Conservation (phyloP, 805 yeast species). For the Candida vaughaniae region DNA sequence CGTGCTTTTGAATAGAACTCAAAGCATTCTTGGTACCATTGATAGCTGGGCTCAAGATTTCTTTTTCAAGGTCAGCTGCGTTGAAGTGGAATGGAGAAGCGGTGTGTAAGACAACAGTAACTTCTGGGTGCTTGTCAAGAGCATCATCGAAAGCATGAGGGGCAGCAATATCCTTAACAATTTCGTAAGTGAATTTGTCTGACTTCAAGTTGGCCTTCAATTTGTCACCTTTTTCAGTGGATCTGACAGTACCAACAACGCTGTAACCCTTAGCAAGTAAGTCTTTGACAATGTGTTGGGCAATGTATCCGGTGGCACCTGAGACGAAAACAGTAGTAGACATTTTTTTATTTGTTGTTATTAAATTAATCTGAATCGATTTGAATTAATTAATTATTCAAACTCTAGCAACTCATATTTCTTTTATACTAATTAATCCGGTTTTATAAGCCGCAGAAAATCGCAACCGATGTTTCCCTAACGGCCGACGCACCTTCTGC, state of each 20-base stretch:
- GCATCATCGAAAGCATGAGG: slow-evolving; percentile 46
- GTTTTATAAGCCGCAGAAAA: too few species aligned
- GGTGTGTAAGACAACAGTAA: slow-evolving; percentile 54
- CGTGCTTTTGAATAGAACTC: slow-evolving; percentile 42
- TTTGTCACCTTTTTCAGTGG: slow-evolving; percentile 25
- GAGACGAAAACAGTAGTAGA: slow-evolving; percentile 41
- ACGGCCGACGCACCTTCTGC: too few species aligned
- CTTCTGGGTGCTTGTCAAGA: slow-evolving; percentile 47
- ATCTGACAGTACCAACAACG: slow-evolving; percentile 31
- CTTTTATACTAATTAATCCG: too few species aligned
- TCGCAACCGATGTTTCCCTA: too few species aligned
- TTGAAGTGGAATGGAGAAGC: slow-evolving; percentile 58
- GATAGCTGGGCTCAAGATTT: slow-evolving; percentile 54
- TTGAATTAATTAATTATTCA: too few species aligned
- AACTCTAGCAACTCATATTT: too few species aligned
- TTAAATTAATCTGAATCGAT: too few species aligned
- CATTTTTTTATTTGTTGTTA: background rate
- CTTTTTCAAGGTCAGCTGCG: slow-evolving; percentile 45
- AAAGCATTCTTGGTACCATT: slow-evolving; percentile 53
- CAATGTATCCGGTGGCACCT: slow-evolving; percentile 55
- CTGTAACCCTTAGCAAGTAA: slow-evolving; percentile 39
- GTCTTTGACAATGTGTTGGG: slow-evolving; percentile 44
- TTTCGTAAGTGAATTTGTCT: slow-evolving; percentile 37
- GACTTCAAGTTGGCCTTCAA: slow-evolving; percentile 26
- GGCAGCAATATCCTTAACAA: slow-evolving; percentile 47